Base-by-base conservation (phyloP, 257 asterid genomes). In the Solanum microdontum region DNA sequence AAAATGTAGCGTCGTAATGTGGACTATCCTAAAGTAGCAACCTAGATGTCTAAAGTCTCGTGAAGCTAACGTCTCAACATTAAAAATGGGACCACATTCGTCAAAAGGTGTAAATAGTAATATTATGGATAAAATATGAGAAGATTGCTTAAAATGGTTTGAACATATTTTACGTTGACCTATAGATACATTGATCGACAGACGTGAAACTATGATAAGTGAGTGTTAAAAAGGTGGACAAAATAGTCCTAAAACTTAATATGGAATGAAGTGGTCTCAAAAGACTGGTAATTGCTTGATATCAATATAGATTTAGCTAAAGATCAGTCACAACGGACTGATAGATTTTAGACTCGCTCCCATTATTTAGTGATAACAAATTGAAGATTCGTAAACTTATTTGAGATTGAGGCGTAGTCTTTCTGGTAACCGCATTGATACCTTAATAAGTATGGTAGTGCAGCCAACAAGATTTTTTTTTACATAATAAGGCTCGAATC, bases 141-240 rank as follows among this genome's bases (percentile, higher is more conserved):
- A 60, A 60, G 12, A 23, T 60, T 2, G 5, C 0, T 3, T 21
- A 2, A 21, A 5, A 62, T 23, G 0, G 3, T 23, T 60, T 60
- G 26, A n/a, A 23, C 11, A 60, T 62, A 1, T 1, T 60, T 23
- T 62, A 24, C 0, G 1, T 23, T n/a, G 1, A 62, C 1, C 1
- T n/a, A 62, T 23, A 62, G 0, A n/a, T n/a, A 0, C 0, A 62
- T 62, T 0, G 8, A 4, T 64, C 0, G 0, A 0, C 0, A n/a
- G 32, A 0, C 1, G 2, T 4, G 7, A 64, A n/a, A 64, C 3
- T 64, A 64, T 64, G 2, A 24, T 24, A 24, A 24, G 8, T n/a
- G 72, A 64, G 3, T 64, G 0, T 64, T 4, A 64, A 64, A 64
- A 62, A 2, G 1, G 7, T 1, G 15, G 1, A 1, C 28, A 0